A percentile compares a stretch with the other conserved stretches of the same genome.
These are phyloP conservation scores for Macroventuria anomochaeta DNA, from an alignment of 2,329 filamentous ascomycete genomes.

Conservation along the genomic window DNA sequence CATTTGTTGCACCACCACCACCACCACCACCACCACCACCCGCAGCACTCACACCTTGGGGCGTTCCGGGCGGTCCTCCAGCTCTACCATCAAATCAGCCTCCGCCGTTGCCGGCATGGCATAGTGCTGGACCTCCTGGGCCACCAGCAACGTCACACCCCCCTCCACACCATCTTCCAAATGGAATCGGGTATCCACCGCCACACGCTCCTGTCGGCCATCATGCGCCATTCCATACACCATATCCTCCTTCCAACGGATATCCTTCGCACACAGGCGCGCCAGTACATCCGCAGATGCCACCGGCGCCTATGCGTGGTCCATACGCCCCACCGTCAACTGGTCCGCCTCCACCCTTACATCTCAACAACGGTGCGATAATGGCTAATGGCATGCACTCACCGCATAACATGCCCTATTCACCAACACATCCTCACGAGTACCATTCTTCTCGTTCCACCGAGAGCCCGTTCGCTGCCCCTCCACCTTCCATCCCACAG, in stretches of 20 bases:
- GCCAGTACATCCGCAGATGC: constrained; percentile 39
- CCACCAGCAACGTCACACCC: constrained; percentile 33
- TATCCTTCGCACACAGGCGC: constrained; percentile 43
- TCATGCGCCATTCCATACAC: constrained; percentile 41
- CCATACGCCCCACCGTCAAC: constrained; percentile 39
- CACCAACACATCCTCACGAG: constrained; percentile 45
- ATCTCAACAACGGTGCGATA: constrained; percentile 42
- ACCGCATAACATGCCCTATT: constrained; percentile 45
- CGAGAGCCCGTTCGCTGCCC: constrained; percentile 45
- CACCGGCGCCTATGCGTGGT: constrained; percentile 35
- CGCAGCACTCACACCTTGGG: constrained; percentile 32
- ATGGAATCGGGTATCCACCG: constrained; percentile 38
- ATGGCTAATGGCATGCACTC: constrained; percentile 49
- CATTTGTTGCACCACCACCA: constrained; percentile 29
- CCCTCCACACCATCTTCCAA: constrained; percentile 38
- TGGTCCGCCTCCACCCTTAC: constrained; percentile 40
- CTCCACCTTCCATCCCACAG: constrained; percentile 32
- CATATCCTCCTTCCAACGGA: constrained; percentile 44
- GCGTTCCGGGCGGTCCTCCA: constrained; percentile 26
- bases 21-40: constrained; percentile 32
- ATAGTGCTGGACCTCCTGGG: constrained; percentile 33
- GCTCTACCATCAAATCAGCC: constrained; percentile 30
- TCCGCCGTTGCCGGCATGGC: constrained; percentile 43
- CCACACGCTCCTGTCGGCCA: constrained; percentile 37
- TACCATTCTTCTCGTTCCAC: constrained; percentile 45